Conservation (phyloP, 441 rosid genomes). For the Populus hybrid region DNA sequence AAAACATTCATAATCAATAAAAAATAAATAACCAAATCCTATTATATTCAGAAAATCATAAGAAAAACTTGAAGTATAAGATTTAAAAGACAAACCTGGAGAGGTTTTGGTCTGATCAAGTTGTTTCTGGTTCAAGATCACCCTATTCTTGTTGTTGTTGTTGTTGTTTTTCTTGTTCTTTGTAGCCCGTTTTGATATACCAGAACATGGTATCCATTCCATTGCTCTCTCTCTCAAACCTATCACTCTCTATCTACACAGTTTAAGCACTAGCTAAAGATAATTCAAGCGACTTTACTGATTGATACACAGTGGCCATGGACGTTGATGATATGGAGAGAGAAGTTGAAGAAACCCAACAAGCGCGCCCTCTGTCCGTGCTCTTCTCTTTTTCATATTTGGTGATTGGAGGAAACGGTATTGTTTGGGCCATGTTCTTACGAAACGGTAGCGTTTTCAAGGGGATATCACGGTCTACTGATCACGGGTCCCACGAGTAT, state of each 20-base stretch:
- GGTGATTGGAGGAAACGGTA: constrained; percentile 18
- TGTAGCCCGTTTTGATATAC: constrained; percentile 30
- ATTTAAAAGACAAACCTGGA: constrained; percentile 37
- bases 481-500: background rate
- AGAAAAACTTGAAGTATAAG: background rate
- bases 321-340: background rate
- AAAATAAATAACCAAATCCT: background rate
- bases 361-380: background rate
- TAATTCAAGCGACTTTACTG: background rate
- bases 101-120: constrained; percentile 40
- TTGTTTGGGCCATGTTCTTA: background rate
- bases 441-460: constrained; percentile 11
- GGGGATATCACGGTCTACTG: background rate
- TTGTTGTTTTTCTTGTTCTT: constrained; percentile 36
- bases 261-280: background rate
- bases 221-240: constrained; percentile 14
- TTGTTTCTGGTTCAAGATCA: constrained; percentile 22
- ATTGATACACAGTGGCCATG: background rate
- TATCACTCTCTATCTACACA: background rate
- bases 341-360: background rate
- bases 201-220: constrained; percentile 89
- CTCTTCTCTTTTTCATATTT: constrained; percentile 3
- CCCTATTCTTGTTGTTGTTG: constrained; percentile 29
- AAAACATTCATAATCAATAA: too few species aligned
- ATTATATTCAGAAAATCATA: background rate